phyloP scores from a whole-genome alignment of 805 yeast species.

The Clavispora carvajalis region DNA sequence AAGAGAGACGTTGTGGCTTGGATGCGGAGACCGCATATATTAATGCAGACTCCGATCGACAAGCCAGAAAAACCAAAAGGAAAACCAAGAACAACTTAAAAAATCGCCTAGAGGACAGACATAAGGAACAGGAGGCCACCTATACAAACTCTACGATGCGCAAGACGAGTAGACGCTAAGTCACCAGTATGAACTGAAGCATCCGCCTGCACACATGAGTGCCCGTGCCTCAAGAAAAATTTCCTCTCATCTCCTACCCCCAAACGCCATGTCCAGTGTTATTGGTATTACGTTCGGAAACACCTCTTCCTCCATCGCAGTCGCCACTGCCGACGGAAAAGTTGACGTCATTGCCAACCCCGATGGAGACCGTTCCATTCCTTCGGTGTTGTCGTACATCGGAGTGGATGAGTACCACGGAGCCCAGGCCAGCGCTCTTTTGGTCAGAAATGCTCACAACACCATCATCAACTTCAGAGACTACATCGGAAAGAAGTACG shows the following conservation, averaged over 20 bases:
- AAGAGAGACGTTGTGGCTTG: no score
- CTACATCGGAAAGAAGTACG: constrained; percentile 72
- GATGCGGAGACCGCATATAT: no score
- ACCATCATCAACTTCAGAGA: constrained; percentile 93
- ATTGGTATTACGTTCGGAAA: constrained; percentile 97
- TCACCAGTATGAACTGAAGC: no score
- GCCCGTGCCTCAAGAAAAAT: neutral
- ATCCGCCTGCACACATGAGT: neutral
- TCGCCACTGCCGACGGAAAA: constrained; percentile 77
- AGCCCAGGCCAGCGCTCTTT: constrained; percentile 88
- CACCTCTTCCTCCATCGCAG: constrained; percentile 92
- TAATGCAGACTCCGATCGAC: no score
- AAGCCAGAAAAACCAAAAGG: no score
- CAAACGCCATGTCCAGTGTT: constrained; percentile 40
- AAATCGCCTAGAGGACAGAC: no score
- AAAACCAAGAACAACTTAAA: no score
- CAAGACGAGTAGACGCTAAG: no score
- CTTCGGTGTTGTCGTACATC: constrained; percentile 86
- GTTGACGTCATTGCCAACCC: constrained; percentile 98
- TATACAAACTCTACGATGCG: neutral
- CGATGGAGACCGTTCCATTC: constrained; percentile 97
- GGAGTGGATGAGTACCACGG: constrained; percentile 97
- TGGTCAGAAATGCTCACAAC: constrained; percentile 82
- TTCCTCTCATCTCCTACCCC: neutral
- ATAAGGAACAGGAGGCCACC: no score